Conservation (phyloP, 1,284 basidiomycete species). For the Takashimella koratensis region DNA sequence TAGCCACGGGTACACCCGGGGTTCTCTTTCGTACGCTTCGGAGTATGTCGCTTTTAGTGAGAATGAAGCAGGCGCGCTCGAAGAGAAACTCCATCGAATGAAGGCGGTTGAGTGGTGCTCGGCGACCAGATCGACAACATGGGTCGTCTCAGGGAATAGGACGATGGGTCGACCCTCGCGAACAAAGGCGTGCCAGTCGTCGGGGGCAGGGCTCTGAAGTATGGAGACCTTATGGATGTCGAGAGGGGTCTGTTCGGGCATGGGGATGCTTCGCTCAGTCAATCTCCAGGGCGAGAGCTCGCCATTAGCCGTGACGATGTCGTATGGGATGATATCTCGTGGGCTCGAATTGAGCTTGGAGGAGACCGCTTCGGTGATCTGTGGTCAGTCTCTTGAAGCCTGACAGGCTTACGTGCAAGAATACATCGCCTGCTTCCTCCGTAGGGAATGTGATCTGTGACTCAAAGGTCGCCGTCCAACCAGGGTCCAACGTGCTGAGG, state of each 20-base stretch:
- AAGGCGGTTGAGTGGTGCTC: conserved; percentile 27
- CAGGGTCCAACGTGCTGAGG: conserved; percentile 4
- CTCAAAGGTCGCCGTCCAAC: conserved; percentile 18
- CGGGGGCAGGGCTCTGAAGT: conserved; percentile 1
- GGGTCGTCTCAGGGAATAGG: too few relatives aligned
- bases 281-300: conserved; percentile 25
- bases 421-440: conserved; percentile 22
- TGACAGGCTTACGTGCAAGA: conserved; percentile 20
- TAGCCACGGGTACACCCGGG: conserved; percentile 23
- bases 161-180: too few relatives aligned
- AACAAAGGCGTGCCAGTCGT: conserved; percentile 10
- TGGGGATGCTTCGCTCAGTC: conserved; percentile 17
- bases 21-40: conserved; percentile 26
- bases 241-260: conserved; percentile 18
- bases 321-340: conserved; percentile 3
- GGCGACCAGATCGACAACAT: conserved; percentile 18
- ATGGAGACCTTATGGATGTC: conserved; percentile 9
- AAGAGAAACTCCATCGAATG: conserved; percentile 15
- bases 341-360: too few relatives aligned
- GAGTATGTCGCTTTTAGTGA: conserved; percentile 24
- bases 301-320: conserved; percentile 17
- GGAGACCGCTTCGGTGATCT: conserved; percentile 26
- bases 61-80: conserved; percentile 8
- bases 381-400: conserved; percentile 5
- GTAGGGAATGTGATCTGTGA: conserved; percentile 15